Percentiles rank a stretch among this genome's conserved stretches.
phyloP scores from a whole-genome alignment of 768 basidiomycete genomes.

The Glaciozyma antarctica region DNA sequence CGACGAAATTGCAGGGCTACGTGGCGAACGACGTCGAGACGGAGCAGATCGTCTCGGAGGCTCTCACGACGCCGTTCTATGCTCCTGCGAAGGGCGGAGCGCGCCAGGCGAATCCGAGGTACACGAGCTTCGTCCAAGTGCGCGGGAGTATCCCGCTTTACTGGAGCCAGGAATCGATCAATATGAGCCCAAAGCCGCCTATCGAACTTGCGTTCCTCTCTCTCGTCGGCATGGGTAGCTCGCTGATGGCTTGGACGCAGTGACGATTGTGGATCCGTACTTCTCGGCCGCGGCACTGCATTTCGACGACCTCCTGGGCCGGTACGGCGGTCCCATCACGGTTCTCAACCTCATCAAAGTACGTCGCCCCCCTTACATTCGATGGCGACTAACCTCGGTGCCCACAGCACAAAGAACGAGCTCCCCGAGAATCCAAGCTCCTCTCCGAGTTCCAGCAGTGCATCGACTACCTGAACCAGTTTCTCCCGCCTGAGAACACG shows the following conservation, averaged over 20 bases:
- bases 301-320: constrained; percentile 78
- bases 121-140: constrained; percentile 90
- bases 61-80: constrained; percentile 69
- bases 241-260: constrained; percentile 41
- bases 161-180: constrained; percentile 85
- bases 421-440: constrained; percentile 72
- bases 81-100: neutral
- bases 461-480: constrained; percentile 86
- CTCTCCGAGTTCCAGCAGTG: constrained; percentile 86
- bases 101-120: constrained; percentile 51
- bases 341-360: constrained; percentile 92
- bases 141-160: constrained; percentile 89
- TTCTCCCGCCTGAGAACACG: constrained; percentile 70
- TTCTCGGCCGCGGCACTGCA: constrained; percentile 86
- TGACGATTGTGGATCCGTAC: constrained; percentile 88
- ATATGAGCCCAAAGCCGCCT: constrained; percentile 84
- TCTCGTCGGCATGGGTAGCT: neutral
- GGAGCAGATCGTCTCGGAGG: constrained; percentile 91
- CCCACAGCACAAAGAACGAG: constrained; percentile 45
- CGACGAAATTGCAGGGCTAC: constrained; percentile 56
- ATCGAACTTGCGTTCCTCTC: constrained; percentile 71
- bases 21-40: constrained; percentile 99
- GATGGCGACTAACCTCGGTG: no score
- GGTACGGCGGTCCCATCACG: constrained; percentile 81
- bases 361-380: no score